A percentile compares a stretch with the other conserved stretches of the same genome.
Conservation (phyloP, 23 red algal species). For the Agarophyton chilense region DNA sequence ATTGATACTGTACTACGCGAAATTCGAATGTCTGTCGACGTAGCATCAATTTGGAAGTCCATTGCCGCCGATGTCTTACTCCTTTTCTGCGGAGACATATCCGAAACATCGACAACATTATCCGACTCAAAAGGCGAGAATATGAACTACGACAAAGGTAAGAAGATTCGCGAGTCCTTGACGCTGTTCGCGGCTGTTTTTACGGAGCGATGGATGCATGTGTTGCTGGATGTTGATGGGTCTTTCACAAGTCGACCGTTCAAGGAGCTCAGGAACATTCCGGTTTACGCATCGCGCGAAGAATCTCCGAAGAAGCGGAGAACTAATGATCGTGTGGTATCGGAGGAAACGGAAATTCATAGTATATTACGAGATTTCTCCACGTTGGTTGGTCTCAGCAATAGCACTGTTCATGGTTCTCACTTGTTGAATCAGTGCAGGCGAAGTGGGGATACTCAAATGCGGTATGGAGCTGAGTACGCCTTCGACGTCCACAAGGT, state of each 20-base stretch:
- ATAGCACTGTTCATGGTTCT: slow-evolving; percentile 18
- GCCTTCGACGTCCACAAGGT: slow-evolving; percentile 50
- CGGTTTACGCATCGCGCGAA: neutral
- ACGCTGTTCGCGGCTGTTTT: slow-evolving; percentile 46
- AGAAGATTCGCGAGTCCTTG: neutral
- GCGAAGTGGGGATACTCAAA: slow-evolving; percentile 38
- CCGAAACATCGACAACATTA: neutral
- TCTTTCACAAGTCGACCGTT: slow-evolving; percentile 12
- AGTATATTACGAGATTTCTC: slow-evolving; percentile 23
- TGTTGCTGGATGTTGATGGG: slow-evolving; percentile 32
- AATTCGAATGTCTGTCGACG: slow-evolving; percentile 13
- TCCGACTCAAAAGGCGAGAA: neutral
- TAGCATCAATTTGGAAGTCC: slow-evolving; percentile 48
- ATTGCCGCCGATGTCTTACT: slow-evolving; percentile 42
- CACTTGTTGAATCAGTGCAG: slow-evolving; percentile 28
- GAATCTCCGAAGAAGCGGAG: slow-evolving; percentile 19
- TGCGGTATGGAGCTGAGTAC: slow-evolving; percentile 58
- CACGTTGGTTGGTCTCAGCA: slow-evolving; percentile 23
- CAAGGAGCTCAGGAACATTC: slow-evolving; percentile 3
- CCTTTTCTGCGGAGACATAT: slow-evolving; percentile 42
- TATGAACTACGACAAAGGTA: neutral
- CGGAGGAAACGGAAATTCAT: slow-evolving; percentile 15
- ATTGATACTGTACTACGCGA: slow-evolving; percentile 8
- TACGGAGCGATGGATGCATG: slow-evolving; percentile 71
- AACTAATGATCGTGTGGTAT: neutral